Percentiles rank a stretch among this genome's conserved stretches.
Evolutionary conservation across 2,329 filamentous ascomycete genomes (phyloP).

Genomic region (Conoideocrella luteorostrata): DNA sequence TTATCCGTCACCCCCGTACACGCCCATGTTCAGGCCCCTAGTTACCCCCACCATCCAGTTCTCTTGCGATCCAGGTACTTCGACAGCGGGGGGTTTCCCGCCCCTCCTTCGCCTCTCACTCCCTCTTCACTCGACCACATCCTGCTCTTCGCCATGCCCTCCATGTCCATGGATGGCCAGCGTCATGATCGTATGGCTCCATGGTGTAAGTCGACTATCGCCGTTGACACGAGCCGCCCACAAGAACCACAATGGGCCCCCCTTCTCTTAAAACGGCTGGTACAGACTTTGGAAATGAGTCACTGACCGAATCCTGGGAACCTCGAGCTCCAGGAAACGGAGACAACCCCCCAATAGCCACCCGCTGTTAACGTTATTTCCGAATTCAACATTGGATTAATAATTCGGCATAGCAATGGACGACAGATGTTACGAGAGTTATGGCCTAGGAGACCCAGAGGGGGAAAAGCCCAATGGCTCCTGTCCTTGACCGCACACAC

Average conservation of each 20-base stretch:
- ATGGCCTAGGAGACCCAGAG: no score
- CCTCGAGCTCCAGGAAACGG: neutral
- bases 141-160: no score
- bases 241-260: neutral
- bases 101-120: neutral
- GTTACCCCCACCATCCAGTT: neutral
- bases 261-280: no score
- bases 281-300: no score
- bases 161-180: no score
- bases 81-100: neutral
- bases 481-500: no score
- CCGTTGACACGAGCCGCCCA: neutral
- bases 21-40: no score
- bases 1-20: no score
- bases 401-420: no score
- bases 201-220: no score
- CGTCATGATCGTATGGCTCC: neutral
- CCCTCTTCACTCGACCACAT: neutral
- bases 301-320: neutral
- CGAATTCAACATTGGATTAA: neutral
- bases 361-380: constrained; percentile 1
- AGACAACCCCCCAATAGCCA: neutral
- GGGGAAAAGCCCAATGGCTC: no score
- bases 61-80: neutral
- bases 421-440: no score